Percentiles rank a stretch among this genome's conserved stretches.
phyloP scores from a whole-genome alignment of 2,329 filamentous ascomycete genomes.

The Berkeleyomyces basicola region DNA sequence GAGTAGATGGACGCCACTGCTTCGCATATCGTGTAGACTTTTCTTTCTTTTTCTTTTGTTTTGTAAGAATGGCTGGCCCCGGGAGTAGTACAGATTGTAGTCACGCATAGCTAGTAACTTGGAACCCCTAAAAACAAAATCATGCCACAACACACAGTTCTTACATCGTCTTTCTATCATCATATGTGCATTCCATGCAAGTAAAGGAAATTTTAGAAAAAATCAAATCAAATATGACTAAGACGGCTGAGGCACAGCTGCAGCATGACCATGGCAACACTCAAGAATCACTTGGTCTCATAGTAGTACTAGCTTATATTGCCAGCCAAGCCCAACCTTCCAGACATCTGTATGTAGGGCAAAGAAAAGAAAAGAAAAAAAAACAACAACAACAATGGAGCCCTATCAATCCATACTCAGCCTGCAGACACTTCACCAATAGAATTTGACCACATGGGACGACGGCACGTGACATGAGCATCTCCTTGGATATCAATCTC shows the following conservation, averaged over 20 bases:
- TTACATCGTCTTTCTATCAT: no score
- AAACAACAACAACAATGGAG: no score
- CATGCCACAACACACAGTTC: no score
- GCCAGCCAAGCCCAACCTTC: neutral
- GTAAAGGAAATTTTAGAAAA: neutral
- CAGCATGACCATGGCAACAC: neutral
- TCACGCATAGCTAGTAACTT: no score
- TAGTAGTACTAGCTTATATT: neutral
- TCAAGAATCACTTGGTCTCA: no score
- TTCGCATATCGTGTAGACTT: neutral
- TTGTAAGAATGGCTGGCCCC: neutral
- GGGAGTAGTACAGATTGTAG: no score
- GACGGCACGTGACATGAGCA: neutral
- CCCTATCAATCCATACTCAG: no score
- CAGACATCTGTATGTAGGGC: no score
- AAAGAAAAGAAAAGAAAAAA: no score
- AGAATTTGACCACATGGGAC: neutral
- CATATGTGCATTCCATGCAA: neutral
- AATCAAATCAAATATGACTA: neutral
- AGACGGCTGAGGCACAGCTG: neutral
- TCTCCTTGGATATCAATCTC: neutral
- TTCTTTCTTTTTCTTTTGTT: neutral
- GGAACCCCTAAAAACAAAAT: no score
- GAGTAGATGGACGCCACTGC: constrained; percentile 28
- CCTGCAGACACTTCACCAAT: neutral